phyloP scores from a whole-genome alignment of 495 filamentous ascomycete genomes.

The Oidiodendron maius region DNA sequence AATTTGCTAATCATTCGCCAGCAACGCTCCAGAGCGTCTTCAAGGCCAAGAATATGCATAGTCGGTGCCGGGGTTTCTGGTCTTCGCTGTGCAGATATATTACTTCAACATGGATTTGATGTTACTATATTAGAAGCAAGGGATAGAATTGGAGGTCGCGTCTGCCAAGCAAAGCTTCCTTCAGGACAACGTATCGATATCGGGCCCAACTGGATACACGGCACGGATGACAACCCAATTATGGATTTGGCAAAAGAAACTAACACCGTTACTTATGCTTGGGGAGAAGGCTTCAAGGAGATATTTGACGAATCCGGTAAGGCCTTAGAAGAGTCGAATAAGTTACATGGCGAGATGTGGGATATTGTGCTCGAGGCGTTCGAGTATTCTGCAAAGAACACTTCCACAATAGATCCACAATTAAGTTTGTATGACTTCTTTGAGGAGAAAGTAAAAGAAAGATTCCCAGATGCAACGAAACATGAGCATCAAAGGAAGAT shows the following conservation, averaged over 20 bases:
- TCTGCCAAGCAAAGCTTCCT: conserved; percentile 46
- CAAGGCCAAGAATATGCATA: conserved; percentile 60
- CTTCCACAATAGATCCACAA: conserved; percentile 54
- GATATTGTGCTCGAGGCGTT: conserved; percentile 69
- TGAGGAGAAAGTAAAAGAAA: conserved; percentile 47
- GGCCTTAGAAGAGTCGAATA: conserved; percentile 38
- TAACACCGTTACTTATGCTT: conserved; percentile 50
- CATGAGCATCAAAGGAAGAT: conserved; percentile 26
- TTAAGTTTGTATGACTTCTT: conserved; percentile 78
- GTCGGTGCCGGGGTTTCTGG: conserved; percentile 88
- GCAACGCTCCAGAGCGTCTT: too few relatives aligned
- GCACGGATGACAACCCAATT: conserved; percentile 80
- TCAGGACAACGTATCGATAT: conserved; percentile 50
- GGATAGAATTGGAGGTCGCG: conserved; percentile 75
- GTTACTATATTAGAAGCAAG: conserved; percentile 86
- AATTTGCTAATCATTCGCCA: too few relatives aligned
- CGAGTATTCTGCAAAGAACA: conserved; percentile 64
- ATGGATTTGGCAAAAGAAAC: conserved; percentile 67
- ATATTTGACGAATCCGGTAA: conserved; percentile 61
- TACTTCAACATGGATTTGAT: conserved; percentile 68
- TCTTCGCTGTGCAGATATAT: conserved; percentile 75
- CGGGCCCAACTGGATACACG: conserved; percentile 96
- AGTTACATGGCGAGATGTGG: conserved; percentile 66
- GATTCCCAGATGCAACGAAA: conserved; percentile 42
- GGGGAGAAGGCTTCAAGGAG: conserved; percentile 49